These are phyloP conservation scores for Amphirosellinia nigrospora DNA, from an alignment of 495 filamentous ascomycete species.

Conservation along the genomic window DNA sequence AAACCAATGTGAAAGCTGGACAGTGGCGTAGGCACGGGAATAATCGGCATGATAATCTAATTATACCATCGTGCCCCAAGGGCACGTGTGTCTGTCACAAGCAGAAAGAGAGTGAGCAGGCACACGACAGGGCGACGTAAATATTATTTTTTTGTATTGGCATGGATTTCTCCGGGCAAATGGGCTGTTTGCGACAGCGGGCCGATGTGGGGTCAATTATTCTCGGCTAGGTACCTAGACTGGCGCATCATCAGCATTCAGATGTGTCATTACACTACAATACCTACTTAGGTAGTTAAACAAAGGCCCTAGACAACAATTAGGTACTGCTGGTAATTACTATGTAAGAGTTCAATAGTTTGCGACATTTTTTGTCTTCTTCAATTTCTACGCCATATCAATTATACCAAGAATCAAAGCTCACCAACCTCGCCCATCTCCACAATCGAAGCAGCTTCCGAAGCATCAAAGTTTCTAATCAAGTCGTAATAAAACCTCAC, in stretches of 20 bases:
- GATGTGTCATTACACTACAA: background rate
- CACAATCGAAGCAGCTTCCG: slow-evolving; percentile 29
- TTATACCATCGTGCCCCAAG: slow-evolving; percentile 37
- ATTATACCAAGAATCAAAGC: slow-evolving; percentile 22
- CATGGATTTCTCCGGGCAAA: slow-evolving; percentile 16
- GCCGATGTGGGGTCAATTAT: slow-evolving; percentile 14
- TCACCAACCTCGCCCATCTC: slow-evolving; percentile 29
- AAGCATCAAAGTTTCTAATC: slow-evolving; percentile 46
- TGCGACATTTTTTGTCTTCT: background rate
- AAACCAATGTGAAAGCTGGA: slow-evolving; percentile 40
- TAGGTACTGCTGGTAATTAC: background rate
- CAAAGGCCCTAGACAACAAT: background rate
- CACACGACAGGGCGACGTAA: slow-evolving; percentile 16
- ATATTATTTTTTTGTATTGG: background rate
- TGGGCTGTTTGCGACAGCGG: slow-evolving; percentile 6
- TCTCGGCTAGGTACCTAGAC: background rate
- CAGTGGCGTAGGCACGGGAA: slow-evolving; percentile 30
- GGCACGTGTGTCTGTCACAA: slow-evolving; percentile 17
- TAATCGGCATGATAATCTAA: slow-evolving; percentile 36
- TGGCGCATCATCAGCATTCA: background rate
- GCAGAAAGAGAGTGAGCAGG: slow-evolving; percentile 16
- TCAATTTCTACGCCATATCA: background rate
- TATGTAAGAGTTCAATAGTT: background rate
- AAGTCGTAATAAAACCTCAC: slow-evolving; percentile 58
- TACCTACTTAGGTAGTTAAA: no score